Base-by-base conservation (phyloP, 1,284 basidiomycete species). In the Gymnopus androsaceus region DNA sequence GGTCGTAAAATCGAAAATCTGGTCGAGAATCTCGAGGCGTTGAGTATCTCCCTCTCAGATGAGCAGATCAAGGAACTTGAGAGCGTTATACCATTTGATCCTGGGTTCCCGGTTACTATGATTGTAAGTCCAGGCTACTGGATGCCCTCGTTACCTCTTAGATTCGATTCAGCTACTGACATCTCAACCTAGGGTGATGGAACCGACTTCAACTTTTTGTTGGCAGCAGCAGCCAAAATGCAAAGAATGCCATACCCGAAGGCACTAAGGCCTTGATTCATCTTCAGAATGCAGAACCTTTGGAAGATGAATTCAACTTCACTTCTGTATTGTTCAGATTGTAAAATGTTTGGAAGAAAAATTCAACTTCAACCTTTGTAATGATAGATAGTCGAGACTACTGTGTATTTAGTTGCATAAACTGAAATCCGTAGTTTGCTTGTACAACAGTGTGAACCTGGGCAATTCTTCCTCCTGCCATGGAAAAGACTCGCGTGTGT, bases 71-170 rank as follows among this genome's bases (percentile, higher is more conserved):
- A 51, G 17, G 47, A 56, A 23, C 40, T 56, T 5, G 54, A 56
- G 33, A 50, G 34, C 5, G 41, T 56, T 12, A 23, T 56, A 31
- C 51, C 62, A 11, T 62, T 64, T 34, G 59, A 64, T 25, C 14
- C 36, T 21, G 63, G 63, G 14, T 63, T 64, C 57, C 63, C 63
- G 27, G 21, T 41, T 21, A 21, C 23, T 28, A 47, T 63, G 28
- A 55, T 64, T 33, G 63, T 63, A 42, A 44, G 60, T 59, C 3
- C 23, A 7, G 3, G 23, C 40, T 31, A 27, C 30, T 45, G 12
- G 1, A 12, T 9, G 11, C 4, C 0, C 1, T 30, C 9, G 7
- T 27, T 33, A 2, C 21, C 0, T 15, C 3, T 17, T 28, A 27
- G 19, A 33, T 6, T 17, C 23, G 21, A 25, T 7, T 25, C 15